Base-by-base conservation (phyloP, 2,329 filamentous ascomycete species). In the Nigrospora sphaerica region DNA sequence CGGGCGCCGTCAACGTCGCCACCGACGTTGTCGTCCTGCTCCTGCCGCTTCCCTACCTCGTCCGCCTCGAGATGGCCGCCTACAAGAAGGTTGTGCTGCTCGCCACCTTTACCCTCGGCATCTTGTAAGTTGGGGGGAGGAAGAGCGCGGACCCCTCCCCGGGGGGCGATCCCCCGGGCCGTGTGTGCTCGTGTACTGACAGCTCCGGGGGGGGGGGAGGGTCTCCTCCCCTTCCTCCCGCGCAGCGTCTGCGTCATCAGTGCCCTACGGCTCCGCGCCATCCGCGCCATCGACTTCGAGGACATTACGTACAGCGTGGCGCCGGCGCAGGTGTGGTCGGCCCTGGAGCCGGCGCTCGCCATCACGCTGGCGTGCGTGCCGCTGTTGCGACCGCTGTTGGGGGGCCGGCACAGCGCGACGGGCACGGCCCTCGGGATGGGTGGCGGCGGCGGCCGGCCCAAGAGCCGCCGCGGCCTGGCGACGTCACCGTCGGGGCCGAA, bases 21-120 rank as follows among this genome's bases (percentile, higher is more conserved):
- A 49, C 47, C n/a, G 44, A 49, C 32, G 14, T 49, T 12, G 32
- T 42, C 31, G 47, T 42, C 11, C 32, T 47, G 12, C 32, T 43
- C 13, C 28, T 49, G 16, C 32, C 44, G 1, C 23, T 49, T 12
- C 44, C 44, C 18, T 39, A 34, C 3, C n/a, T 46, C 12, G 44
- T 32, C 32, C 31, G 28, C 19, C 36, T 47, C 6, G 34, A 39
- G 32, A 28, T 44, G 3, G 40, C 46, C 4, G 16, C 17, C 1
- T 34, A 44, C 16, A 40, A 47, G 37, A 40, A 36, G 7, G n/a
- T 32, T 3, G 46, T 47, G 1, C 42, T 47, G 32, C 32, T 47
- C 11, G 28, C 16, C 5, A 36, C 37, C 2, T 47, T 47, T 19
- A 42, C 40, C n/a, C 28, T 47, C 3, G 46, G 46, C 2, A 33